Base-by-base conservation (phyloP, 139 green algal species). In the Chlamydomonas asymmetrica region DNA sequence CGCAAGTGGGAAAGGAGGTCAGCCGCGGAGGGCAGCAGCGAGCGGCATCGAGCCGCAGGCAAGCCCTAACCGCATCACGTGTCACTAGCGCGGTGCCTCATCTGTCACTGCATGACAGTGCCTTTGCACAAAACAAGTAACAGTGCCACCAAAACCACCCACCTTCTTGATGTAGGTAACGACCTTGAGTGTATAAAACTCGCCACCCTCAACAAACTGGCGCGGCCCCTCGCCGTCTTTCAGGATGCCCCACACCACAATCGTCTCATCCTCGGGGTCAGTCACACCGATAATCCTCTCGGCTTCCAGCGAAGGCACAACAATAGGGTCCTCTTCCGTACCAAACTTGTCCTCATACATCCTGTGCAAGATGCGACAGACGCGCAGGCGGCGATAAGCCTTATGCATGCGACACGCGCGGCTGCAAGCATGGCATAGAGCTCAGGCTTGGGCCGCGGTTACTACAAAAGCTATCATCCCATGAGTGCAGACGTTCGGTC, bases 231-330 rank as follows among this genome's bases (percentile, higher is more conserved):
- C 88, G 10, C 73, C 78, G 37, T 81, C 86, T 10, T 82, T 74
- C 35, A 93, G 78, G 48, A 90, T 82, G 54, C 85, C 85, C 87
- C 87, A 92, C 20, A 92, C 81, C 22, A 92, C 86, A 4, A 90
- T 65, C 35, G 83, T 91, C 45, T 93, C 88, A 41, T 93, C 88
- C 56, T 93, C 87, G 27, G 88, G 88, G 48, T 93, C 88, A 1
- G 87, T 90, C 27, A 92, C 87, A 37, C 88, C 88, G 37, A 93
- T 90, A 57, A 93, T 93, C 34, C 88, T 75, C 80, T 93, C 88
- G 3, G 62, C 32, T 49, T 89, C 82, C 66, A 88, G 72, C 13
- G 82, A 85, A 23, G 87, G 85, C 2, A 93, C 88, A 10, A 86
- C 65, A 31, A 91, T 87, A 7, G 88, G 88, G 71, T 91, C 84